Conservation (phyloP, 179 eudicot genomes). For the Carnegiea gigantea region DNA sequence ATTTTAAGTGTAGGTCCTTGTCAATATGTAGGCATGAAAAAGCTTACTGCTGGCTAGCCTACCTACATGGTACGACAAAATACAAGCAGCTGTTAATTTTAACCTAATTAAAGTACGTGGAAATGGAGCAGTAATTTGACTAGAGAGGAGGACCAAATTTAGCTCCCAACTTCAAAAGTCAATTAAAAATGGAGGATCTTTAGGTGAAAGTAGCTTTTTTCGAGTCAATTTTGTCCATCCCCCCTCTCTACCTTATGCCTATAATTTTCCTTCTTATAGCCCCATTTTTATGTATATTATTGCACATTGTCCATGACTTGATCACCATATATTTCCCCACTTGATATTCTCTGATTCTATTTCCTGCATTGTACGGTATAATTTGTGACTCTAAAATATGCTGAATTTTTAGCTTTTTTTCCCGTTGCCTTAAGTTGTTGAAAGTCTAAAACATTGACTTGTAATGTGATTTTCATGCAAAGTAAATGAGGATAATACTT, state of each 20-base stretch:
- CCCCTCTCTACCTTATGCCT: neutral
- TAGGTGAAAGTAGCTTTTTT: constrained; percentile 7
- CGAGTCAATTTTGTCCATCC: neutral
- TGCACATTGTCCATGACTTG: neutral
- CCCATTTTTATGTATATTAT: neutral
- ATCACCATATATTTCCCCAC: neutral
- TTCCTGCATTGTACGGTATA: neutral
- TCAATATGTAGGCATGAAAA: neutral
- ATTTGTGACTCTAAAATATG: neutral
- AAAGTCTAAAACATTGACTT: too few relatives aligned
- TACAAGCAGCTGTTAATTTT: neutral
- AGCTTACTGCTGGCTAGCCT: neutral
- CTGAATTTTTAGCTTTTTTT: neutral
- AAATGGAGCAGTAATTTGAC: constrained; percentile 8
- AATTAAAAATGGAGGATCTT: constrained; percentile 2
- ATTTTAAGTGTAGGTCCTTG: neutral
- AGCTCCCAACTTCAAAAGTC: constrained; percentile 7
- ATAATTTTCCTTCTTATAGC: neutral
- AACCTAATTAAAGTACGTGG: constrained; percentile 1
- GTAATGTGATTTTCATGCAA: too few relatives aligned
- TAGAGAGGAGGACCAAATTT: neutral
- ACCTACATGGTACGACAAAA: neutral
- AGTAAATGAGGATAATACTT: too few relatives aligned
- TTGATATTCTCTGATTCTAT: neutral
- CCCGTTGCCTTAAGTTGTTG: neutral